Base-by-base conservation (phyloP, 202 grass and related monocot genomes). In the Panicum virgatum region DNA sequence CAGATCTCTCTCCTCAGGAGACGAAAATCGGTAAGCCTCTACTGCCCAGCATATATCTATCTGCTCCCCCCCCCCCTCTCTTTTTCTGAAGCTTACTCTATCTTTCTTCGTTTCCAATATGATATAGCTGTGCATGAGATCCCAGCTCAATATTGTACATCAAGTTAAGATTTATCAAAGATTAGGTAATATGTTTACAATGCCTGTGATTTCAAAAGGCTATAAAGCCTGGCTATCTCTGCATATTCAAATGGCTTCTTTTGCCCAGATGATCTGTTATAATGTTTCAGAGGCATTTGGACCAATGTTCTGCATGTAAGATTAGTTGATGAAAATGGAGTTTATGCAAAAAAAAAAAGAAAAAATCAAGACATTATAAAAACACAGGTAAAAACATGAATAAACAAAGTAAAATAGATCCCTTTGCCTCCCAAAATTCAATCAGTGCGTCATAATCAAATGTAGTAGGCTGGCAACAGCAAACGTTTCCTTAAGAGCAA, bases 171-270 rank as follows among this genome's bases (percentile, higher is more conserved):
- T 3, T 62, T 47, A 20, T n/a, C 20, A 51, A 81, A 66, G n/a
- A 26, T 48, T 45, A 26, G 37, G 42, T 32, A 58, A 9, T 48
- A 60, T 4, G 10, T 25, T 43, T 20, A 10, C 0, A 42, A 74
- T 62, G 34, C 9, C 10, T 79, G 64, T 56, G 19, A 56, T 38
- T 80, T 77, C 29, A 72, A 77, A 82, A 77, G 19, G 7, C 40
- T 57, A 62, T 42, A 34, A 56, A 60, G 30, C 58, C 26, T 45
- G 7, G 36, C n/a, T 26, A 3, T 18, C 12, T 37, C 46, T 77
- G 45, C 32, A 64, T 46, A 38, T 82, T 53, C 36, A 53, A 77
- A 72, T 73, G 44, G 22, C 9, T 37, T 50, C 19, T 73, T 66
- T 25, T 32, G 12, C 42, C 36, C 26, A 38, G 54, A 56, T 66